Base-by-base conservation (phyloP, 192 early-diverging fungal species). In the Coemansia sp. region DNA sequence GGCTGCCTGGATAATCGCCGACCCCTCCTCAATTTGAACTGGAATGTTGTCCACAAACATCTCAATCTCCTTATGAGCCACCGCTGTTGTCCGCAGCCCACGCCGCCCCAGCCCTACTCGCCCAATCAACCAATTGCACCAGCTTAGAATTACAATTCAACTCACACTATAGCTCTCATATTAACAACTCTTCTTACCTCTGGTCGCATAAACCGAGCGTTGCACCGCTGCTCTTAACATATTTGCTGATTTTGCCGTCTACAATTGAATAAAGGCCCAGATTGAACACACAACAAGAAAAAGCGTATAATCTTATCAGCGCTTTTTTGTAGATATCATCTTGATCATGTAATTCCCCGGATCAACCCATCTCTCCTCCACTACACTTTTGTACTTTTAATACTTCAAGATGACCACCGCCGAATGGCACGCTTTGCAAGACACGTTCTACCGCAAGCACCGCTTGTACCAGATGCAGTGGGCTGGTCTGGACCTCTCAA, bases 1-100 rank as follows among this genome's bases (percentile, higher is more conserved):
- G 66, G 94, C 95, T 21, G 97, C 97, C 84, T 99, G 97, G 82
- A 99, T 99, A 43, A 97, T 83, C 25, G 97, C 94, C 27, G 92
- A 85, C 25, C 97, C 97, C 66, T 88, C 85, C 69, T 97, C 95
- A 52, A 97, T 86, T 84, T 85, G 87, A 23, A 99, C 90, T 4
- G 92, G 73, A 79, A 91, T 92, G 60, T 92, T 92, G 80, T 99
- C 90, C 47, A 99, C 86, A 79, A 94, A 94, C 69, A 92, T 85
- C 65, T 94, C 92, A 29, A 94, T 86, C 71, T 92, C 88, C 60
- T 90, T 85, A 48, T 50, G 45, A 19, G 32, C 23, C 8, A 49
- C 19, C 1, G 56, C 17, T 1, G 61, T 37, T 11, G 64, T 45
- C 37, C 60, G 57, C 54, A 76, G 59, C 19, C 64, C 68, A 6